Percentiles rank a stretch among this genome's conserved stretches.
Evolutionary conservation across 768 basidiomycete species (phyloP).

Genomic region (Pisolithus microcarpus): DNA sequence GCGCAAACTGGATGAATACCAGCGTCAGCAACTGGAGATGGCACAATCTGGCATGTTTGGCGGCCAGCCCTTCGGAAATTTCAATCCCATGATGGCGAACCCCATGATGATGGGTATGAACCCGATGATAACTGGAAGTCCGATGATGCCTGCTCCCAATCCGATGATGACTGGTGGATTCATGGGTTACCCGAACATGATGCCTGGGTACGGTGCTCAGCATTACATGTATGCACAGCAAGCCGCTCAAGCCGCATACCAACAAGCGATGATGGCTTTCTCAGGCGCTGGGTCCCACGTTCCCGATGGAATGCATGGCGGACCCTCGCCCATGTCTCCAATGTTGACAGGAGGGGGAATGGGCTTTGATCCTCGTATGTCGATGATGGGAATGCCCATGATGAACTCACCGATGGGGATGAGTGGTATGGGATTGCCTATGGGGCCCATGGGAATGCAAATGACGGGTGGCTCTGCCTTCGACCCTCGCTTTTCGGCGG

Average conservation of each 20-base stretch:
- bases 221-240: conserved; percentile 85
- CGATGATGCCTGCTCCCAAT: conserved; percentile 42
- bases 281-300: conserved; percentile 71
- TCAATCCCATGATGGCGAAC: conserved; percentile 69
- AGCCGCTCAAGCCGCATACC: conserved; percentile 76
- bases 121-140: conserved; percentile 49
- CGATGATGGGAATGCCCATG: conserved; percentile 74
- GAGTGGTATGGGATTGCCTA: conserved; percentile 36
- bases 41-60: conserved; percentile 77
- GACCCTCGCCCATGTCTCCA: conserved; percentile 37
- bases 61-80: conserved; percentile 35
- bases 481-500: conserved; percentile 49
- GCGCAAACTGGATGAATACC: conserved; percentile 85
- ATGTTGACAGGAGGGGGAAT: conserved; percentile 53
- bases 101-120: conserved; percentile 59
- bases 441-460: conserved; percentile 38
- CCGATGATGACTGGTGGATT: conserved; percentile 49
- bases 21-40: conserved; percentile 84
- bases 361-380: conserved; percentile 70
- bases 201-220: conserved; percentile 45
- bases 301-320: conserved; percentile 40
- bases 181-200: conserved; percentile 36
- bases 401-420: conserved; percentile 40
- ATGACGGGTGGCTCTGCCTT: conserved; percentile 60
- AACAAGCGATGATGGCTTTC: conserved; percentile 82